Base-by-base conservation (phyloP, 2,329 filamentous ascomycete species). In the Lasiodiplodia citricola region DNA sequence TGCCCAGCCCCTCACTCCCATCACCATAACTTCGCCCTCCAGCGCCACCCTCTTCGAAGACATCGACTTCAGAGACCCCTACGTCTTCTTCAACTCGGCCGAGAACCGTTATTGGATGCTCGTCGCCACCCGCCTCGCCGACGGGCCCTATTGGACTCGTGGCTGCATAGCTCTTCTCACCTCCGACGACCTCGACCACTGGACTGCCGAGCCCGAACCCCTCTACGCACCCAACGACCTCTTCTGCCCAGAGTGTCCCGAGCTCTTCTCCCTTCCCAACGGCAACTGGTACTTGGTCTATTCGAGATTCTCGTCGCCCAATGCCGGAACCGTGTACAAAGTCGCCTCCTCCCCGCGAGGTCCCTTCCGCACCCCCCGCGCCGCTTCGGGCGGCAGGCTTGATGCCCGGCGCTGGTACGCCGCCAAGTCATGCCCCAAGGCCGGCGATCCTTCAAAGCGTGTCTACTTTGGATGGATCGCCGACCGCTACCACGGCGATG, bases 391-490 rank as follows among this genome's bases (percentile, higher is more conserved):
- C 55, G 78, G 79, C 16, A 72, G 78, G 3, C 72, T 80, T 0
- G 79, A 80, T 37, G 79, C 76, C 4, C 74, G 79, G 4, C 71
- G 79, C 21, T 80, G 78, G 77, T 80, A 80, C 54, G 79, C 78
- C 3, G 79, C 78, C 14, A 80, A 79, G 69, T 80, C 70, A 10
- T 71, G 68, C 35, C 68, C 58, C 11, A 70, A 70, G 58, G 35
- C 77, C 2, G 77, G 74, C 8, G 72, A 78, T 18, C 66, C 75
- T 1, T 71, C 68, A 25, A 76, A 72, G 68, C 73, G 78, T 11
- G 71, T 80, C 25, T 77, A 70, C 70, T 80, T 80, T 58, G 78
- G 78, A 5, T 80, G 78, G 78, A 72, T 77, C 14, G 78, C 73
- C 11, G 78, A 80, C 67, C 75, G 76, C 66, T 74, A 70, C 3